These are phyloP conservation scores for Cutaneotrichosporon sp. DNA, from an alignment of 1,284 basidiomycete species.

Conservation along the genomic window DNA sequence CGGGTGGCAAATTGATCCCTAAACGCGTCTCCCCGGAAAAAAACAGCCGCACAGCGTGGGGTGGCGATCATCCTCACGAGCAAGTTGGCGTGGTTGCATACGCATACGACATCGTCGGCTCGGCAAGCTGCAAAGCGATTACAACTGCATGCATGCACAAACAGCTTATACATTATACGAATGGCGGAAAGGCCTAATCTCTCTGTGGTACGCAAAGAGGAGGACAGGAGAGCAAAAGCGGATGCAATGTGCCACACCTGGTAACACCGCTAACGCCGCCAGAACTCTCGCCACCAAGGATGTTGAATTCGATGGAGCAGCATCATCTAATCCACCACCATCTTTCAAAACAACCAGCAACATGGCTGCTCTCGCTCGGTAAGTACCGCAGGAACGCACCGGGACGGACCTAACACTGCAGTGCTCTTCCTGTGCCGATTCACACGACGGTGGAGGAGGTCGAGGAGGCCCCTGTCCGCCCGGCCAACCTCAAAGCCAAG, in stretches of 20 bases:
- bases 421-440: conserved; percentile 40
- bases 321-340: neutral
- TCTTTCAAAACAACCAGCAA: conserved; percentile 9
- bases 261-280: neutral
- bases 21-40: too few relatives aligned
- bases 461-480: conserved; percentile 26
- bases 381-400: conserved; percentile 8
- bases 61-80: neutral
- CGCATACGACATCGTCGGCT: too few relatives aligned
- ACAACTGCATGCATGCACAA: too few relatives aligned
- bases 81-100: too few relatives aligned
- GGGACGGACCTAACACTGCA: conserved; percentile 7
- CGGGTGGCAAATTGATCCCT: too few relatives aligned
- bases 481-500: conserved; percentile 15
- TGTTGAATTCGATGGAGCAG: neutral
- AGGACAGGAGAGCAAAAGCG: too few relatives aligned
- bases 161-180: too few relatives aligned
- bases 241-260: neutral
- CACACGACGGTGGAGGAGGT: conserved; percentile 32
- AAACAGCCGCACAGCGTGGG: too few relatives aligned
- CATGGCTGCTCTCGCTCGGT: conserved; percentile 48
- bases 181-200: too few relatives aligned
- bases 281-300: conserved; percentile 11
- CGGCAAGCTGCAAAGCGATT: too few relatives aligned
- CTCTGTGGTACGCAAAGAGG: too few relatives aligned